These are phyloP conservation scores for Glycyrrhiza uralensis DNA, from an alignment of 306 rosid species.

Conservation along the genomic window DNA sequence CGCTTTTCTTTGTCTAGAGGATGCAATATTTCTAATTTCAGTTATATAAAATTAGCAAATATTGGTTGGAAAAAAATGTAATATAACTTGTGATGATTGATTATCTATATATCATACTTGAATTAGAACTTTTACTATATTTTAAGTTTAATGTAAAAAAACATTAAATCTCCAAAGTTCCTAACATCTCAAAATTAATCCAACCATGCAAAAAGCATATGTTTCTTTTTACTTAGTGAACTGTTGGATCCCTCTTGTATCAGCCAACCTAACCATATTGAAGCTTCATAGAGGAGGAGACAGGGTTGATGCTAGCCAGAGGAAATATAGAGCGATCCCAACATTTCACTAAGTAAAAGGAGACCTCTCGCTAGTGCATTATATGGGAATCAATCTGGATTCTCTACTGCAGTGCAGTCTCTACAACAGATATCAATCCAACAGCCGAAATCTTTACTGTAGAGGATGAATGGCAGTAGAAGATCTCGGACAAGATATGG, in stretches of 20 bases:
- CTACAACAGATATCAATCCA: too few species aligned
- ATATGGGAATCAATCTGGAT: too few species aligned
- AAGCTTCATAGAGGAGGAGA: neutral
- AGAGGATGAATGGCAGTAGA: too few species aligned
- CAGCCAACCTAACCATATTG: neutral
- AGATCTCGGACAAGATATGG: too few species aligned
- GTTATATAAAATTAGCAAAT: neutral
- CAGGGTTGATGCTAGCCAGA: neutral
- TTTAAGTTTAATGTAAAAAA: neutral
- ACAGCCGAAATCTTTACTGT: too few species aligned
- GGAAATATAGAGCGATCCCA: constrained; percentile 17
- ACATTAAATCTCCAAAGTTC: neutral
- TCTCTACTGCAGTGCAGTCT: too few species aligned
- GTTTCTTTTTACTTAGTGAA: constrained; percentile 34
- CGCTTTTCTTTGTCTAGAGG: neutral
- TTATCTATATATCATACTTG: neutral
- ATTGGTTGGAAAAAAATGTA: neutral
- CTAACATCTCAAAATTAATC: neutral
- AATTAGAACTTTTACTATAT: neutral
- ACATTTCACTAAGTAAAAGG: constrained; percentile 18
- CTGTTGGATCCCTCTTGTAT: constrained; percentile 34
- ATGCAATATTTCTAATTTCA: neutral
- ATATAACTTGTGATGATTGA: neutral
- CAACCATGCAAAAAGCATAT: neutral
- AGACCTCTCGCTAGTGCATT: neutral